Evolutionary conservation across 139 green algal genomes (phyloP).

Genomic region (Chlorella sorokiniana): DNA sequence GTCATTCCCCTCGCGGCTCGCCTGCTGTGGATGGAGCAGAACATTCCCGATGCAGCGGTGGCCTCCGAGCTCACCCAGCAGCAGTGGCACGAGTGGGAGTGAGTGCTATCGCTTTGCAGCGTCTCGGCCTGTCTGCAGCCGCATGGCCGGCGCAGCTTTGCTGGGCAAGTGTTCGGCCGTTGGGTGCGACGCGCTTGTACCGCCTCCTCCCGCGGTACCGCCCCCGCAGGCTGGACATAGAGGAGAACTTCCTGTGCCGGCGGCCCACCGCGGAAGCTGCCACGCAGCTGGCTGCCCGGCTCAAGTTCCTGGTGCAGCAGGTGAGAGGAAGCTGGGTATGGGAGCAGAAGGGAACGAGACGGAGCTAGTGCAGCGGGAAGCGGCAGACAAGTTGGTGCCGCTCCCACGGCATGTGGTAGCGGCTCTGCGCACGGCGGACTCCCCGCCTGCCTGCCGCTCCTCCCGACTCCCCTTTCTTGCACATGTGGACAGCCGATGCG

Average conservation of each 20-base stretch:
- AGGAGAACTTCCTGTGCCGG: constrained; percentile 1
- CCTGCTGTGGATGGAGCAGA: constrained; percentile 31
- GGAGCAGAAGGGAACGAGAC: background rate
- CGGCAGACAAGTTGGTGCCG: too few relatives aligned
- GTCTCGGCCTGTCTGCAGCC: background rate
- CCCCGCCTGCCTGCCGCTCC: too few relatives aligned
- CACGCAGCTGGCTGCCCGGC: constrained; percentile 4
- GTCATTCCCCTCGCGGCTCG: constrained; percentile 18
- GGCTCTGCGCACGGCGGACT: too few relatives aligned
- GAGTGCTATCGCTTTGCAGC: background rate
- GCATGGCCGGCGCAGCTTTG: background rate
- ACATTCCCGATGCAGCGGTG: constrained; percentile 3
- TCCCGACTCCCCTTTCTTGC: too few relatives aligned
- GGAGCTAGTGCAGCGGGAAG: background rate
- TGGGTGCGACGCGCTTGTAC: too few relatives aligned
- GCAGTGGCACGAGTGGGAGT: constrained; percentile 36
- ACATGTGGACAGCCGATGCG: too few relatives aligned
- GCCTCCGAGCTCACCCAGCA: background rate
- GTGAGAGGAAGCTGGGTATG: background rate
- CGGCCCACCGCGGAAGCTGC: background rate
- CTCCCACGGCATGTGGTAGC: too few relatives aligned
- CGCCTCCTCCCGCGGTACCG: background rate
- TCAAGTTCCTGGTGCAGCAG: constrained; percentile 41
- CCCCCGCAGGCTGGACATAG: constrained; percentile 12
- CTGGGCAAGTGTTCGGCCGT: background rate